Percentiles rank a stretch among this genome's conserved stretches.
These are phyloP conservation scores for Nannizzia gypsea DNA, from an alignment of 2,329 filamentous ascomycete genomes.

Conservation along the genomic window DNA sequence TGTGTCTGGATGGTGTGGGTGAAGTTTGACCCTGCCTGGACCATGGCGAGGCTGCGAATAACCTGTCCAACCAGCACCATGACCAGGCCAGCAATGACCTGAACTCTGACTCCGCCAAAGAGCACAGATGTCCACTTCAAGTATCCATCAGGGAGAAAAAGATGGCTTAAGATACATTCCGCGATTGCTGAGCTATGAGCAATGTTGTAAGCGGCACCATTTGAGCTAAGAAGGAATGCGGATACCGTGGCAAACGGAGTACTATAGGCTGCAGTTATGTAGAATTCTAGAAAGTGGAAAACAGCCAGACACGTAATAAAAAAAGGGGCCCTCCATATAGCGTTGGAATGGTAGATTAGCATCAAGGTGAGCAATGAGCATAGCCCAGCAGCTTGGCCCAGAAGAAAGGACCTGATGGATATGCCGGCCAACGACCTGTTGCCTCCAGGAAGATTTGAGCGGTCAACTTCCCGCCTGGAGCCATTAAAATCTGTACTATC, in stretches of 20 bases:
- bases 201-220: constrained; percentile 72
- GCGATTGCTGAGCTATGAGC: constrained; percentile 64
- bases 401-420: constrained; percentile 34
- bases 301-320: constrained; percentile 50
- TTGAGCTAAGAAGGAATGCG: constrained; percentile 72
- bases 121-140: constrained; percentile 34
- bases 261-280: constrained; percentile 75
- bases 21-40: constrained; percentile 78
- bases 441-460: constrained; percentile 27
- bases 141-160: constrained; percentile 29
- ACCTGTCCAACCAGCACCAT: constrained; percentile 60
- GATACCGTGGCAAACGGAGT: constrained; percentile 57
- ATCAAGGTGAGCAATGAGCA: constrained; percentile 22
- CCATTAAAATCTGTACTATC: neutral
- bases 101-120: constrained; percentile 23
- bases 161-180: constrained; percentile 49
- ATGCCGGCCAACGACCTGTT: constrained; percentile 35
- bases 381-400: constrained; percentile 33
- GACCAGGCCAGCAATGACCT: constrained; percentile 46
- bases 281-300: constrained; percentile 97
- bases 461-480: neutral
- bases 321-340: constrained; percentile 47
- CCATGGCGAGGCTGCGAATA: constrained; percentile 74
- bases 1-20: constrained; percentile 70
- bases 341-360: constrained; percentile 20